These are phyloP conservation scores for Wickerhamiella vanderwaltii DNA, from an alignment of 805 yeast species.

Conservation along the genomic window DNA sequence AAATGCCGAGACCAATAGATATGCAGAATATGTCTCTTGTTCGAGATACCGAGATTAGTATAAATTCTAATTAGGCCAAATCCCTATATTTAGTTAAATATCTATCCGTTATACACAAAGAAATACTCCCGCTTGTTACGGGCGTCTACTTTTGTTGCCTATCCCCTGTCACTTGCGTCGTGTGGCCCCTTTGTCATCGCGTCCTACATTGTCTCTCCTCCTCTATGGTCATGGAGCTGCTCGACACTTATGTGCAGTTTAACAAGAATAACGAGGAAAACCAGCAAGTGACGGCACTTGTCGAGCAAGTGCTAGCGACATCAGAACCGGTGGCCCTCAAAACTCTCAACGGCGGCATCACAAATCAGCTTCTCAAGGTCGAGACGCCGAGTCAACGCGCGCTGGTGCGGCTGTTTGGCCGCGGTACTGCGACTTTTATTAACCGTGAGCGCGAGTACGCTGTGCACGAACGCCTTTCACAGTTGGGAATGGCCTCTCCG, in stretches of 20 bases:
- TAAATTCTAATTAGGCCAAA: too few relatives aligned
- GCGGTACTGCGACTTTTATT: conserved; percentile 57
- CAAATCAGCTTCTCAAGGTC: conserved; percentile 26
- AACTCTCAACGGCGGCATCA: conserved; percentile 30
- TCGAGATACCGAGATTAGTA: too few relatives aligned
- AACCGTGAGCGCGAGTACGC: conserved; percentile 66
- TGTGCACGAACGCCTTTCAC: conserved; percentile 50
- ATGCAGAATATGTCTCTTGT: too few relatives aligned
- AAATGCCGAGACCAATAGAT: too few relatives aligned
- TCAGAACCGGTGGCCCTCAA: conserved; percentile 16
- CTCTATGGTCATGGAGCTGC: conserved; percentile 9
- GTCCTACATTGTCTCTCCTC: too few relatives aligned
- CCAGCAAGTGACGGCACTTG: neutral
- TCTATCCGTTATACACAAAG: too few relatives aligned
- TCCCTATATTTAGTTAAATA: too few relatives aligned
- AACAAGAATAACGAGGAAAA: neutral
- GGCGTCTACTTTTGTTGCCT: too few relatives aligned
- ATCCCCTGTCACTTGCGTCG: too few relatives aligned
- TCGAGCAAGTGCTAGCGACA: conserved; percentile 4
- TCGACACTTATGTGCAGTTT: conserved; percentile 1
- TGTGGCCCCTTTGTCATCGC: too few relatives aligned
- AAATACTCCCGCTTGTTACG: too few relatives aligned
- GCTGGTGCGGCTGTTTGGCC: conserved; percentile 60
- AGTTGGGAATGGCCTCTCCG: conserved; percentile 53
- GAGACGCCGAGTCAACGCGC: conserved; percentile 15